Evolutionary conservation across 345 rosid species (phyloP).

Genomic region (Durio zibethinus): DNA sequence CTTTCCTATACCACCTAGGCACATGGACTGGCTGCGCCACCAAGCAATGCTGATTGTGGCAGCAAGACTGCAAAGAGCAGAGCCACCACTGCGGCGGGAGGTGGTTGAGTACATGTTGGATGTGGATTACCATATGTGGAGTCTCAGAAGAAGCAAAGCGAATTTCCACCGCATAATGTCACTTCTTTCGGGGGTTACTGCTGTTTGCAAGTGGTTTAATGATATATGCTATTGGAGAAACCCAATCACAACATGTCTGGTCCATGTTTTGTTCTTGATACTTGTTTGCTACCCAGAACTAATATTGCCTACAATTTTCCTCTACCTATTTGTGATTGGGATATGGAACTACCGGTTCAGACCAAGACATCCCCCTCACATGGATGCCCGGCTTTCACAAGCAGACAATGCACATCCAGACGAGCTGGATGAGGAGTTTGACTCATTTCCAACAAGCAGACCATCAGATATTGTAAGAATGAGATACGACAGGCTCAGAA

Average conservation of each 20-base stretch:
- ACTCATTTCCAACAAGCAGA: slow-evolving; percentile 58
- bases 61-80: slow-evolving; percentile 67
- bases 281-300: slow-evolving; percentile 88
- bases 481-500: slow-evolving; percentile 85
- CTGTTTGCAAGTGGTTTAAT: slow-evolving; percentile 72
- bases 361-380: slow-evolving; percentile 84
- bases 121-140: slow-evolving; percentile 87
- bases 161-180: slow-evolving; percentile 82
- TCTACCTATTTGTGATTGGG: slow-evolving; percentile 84
- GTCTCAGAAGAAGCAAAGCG: slow-evolving; percentile 92
- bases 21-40: slow-evolving; percentile 73
- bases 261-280: slow-evolving; percentile 74
- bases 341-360: slow-evolving; percentile 90
- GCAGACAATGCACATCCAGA: slow-evolving; percentile 70
- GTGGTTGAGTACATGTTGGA: slow-evolving; percentile 94
- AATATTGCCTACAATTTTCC: slow-evolving; percentile 81
- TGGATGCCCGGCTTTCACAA: slow-evolving; percentile 81
- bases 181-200: slow-evolving; percentile 57
- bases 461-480: slow-evolving; percentile 58
- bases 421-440: slow-evolving; percentile 96
- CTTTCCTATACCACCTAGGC: slow-evolving; percentile 68
- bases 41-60: slow-evolving; percentile 91
- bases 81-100: slow-evolving; percentile 87
- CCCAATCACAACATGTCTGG: slow-evolving; percentile 74
- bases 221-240: slow-evolving; percentile 86